phyloP scores from a whole-genome alignment of 2,329 filamentous ascomycete species.

The Geoglossum cookeanum region DNA sequence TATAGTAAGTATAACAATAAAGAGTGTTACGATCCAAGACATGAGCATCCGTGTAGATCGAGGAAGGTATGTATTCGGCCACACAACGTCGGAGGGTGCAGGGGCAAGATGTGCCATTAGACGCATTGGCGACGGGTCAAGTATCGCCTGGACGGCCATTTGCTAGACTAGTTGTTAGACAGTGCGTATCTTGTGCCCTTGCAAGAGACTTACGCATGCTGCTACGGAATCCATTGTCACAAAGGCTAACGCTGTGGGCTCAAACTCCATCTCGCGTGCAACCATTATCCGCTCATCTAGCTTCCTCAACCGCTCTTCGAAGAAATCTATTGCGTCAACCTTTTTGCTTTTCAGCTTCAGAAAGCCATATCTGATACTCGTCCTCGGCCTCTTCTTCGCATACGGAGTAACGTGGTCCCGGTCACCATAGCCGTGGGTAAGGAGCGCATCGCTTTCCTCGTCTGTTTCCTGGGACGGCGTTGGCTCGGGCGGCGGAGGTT shows the following conservation, averaged over 20 bases:
- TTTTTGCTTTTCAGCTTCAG: constrained; percentile 51
- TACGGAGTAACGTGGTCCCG: constrained; percentile 26
- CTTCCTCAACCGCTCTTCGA: constrained; percentile 63
- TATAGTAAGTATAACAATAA: constrained; percentile 67
- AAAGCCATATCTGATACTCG: constrained; percentile 60
- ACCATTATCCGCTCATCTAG: constrained; percentile 55
- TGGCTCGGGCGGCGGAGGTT: constrained; percentile 23
- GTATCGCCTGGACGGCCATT: constrained; percentile 87
- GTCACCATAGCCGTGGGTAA: constrained; percentile 28
- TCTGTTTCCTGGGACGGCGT: constrained; percentile 18
- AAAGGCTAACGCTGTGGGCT: constrained; percentile 69
- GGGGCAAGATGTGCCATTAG: constrained; percentile 74
- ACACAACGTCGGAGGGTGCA: constrained; percentile 80
- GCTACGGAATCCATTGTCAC: constrained; percentile 95
- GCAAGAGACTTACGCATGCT: constrained; percentile 29
- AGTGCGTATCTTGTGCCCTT: background rate
- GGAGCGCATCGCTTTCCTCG: constrained; percentile 39
- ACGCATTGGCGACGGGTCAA: constrained; percentile 75
- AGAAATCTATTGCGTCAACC: constrained; percentile 87
- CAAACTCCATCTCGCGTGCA: constrained; percentile 57
- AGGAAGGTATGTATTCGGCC: constrained; percentile 78
- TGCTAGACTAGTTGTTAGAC: constrained; percentile 32
- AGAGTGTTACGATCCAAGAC: constrained; percentile 65
- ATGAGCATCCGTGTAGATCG: constrained; percentile 54
- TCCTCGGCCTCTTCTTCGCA: constrained; percentile 38